These are phyloP conservation scores for Lolium perenne DNA, from an alignment of 176 grass and related monocot genomes.

Conservation along the genomic window DNA sequence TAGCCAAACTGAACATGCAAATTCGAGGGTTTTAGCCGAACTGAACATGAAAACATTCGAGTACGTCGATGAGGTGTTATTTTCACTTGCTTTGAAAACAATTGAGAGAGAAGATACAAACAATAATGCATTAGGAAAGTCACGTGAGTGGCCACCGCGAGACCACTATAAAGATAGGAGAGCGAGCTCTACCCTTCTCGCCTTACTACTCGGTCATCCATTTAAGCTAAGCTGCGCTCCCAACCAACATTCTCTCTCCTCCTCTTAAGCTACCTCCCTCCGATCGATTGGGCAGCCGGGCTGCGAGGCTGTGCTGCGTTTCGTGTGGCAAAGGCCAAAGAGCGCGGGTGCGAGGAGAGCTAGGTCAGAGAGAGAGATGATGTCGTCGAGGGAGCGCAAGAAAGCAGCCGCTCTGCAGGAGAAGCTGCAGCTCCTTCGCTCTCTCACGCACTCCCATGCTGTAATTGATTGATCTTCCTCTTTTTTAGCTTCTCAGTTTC, in stretches of 20 bases:
- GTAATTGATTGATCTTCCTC: constrained; percentile 49
- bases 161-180: constrained; percentile 51
- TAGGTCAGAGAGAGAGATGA: constrained; percentile 50
- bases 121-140: constrained; percentile 33
- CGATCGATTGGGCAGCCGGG: constrained; percentile 26
- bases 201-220: constrained; percentile 49
- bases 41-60: not conserved
- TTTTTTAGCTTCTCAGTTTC: not conserved
- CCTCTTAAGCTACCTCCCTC: not conserved
- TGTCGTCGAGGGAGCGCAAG: constrained; percentile 89
- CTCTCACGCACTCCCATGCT: constrained; percentile 92
- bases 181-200: constrained; percentile 37
- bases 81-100: not conserved
- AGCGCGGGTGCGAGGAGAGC: not conserved
- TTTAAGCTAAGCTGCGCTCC: constrained; percentile 39
- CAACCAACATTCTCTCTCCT: not conserved
- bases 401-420: constrained; percentile 79
- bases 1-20: not conserved
- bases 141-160: constrained; percentile 51
- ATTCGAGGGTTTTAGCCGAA: not conserved
- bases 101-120: constrained; percentile 25
- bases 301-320: not conserved
- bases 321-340: not conserved
- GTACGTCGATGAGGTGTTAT: not conserved
- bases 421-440: constrained; percentile 93